Conservation (phyloP, 768 basidiomycete genomes). For the Boletus reticulatus region DNA sequence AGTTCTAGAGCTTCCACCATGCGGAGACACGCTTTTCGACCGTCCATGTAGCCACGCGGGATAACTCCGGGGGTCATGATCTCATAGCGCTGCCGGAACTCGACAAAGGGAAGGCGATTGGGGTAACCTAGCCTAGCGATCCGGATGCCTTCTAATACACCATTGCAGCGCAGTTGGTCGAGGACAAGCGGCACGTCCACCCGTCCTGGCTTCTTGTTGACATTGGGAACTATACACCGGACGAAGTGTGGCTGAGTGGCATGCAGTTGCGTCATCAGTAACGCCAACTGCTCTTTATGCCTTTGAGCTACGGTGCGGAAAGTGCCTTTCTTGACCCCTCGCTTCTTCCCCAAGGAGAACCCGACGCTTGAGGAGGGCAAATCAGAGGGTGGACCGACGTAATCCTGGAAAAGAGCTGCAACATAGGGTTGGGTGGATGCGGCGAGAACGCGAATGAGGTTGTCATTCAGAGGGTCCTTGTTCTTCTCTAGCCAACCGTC, state of each 20-base stretch:
- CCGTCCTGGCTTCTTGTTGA: conserved; percentile 84
- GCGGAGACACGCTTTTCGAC: conserved; percentile 86
- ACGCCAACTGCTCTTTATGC: conserved; percentile 92
- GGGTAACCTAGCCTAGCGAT: conserved; percentile 98
- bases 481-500: conserved; percentile 99
- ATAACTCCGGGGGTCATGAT: conserved; percentile 92
- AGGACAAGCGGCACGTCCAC: conserved; percentile 94
- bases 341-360: conserved; percentile 55
- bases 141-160: conserved; percentile 97
- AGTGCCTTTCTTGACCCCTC: conserved; percentile 88
- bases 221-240: conserved; percentile 95
- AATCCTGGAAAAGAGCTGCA: conserved; percentile 82
- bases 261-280: conserved; percentile 87
- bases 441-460: conserved; percentile 85
- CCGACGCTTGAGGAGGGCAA: conserved; percentile 35
- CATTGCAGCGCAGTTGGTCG: conserved; percentile 96
- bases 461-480: conserved; percentile 97
- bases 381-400: conserved; percentile 44
- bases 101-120: conserved; percentile 93
- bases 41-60: conserved; percentile 96
- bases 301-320: conserved; percentile 95
- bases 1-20: conserved; percentile 91
- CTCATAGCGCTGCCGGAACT: conserved; percentile 97
- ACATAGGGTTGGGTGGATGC: conserved; percentile 81
- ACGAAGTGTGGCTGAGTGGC: conserved; percentile 98